These are phyloP conservation scores for Amanita pseudoporphyria DNA, from an alignment of 768 basidiomycete genomes.

Conservation along the genomic window DNA sequence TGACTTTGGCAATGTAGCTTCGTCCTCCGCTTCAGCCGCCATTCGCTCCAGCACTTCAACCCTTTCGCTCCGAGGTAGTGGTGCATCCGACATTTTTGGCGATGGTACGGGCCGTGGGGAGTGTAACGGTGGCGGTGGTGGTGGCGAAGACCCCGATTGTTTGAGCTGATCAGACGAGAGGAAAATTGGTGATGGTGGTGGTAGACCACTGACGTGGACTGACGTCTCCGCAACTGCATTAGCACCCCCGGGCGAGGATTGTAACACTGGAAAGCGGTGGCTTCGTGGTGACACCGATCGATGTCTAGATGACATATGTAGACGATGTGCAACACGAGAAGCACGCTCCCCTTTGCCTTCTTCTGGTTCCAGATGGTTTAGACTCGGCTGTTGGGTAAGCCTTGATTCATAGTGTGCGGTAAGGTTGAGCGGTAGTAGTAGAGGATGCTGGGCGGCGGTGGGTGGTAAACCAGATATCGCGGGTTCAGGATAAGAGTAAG, in stretches of 20 bases:
- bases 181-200: constrained; percentile 1
- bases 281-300: constrained; percentile 56
- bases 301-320: constrained; percentile 45
- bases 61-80: constrained; percentile 41
- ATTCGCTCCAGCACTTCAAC: constrained; percentile 67
- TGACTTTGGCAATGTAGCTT: constrained; percentile 5
- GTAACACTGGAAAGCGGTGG: constrained; percentile 39
- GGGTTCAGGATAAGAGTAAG: constrained; percentile 15
- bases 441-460: constrained; percentile 18
- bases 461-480: constrained; percentile 28
- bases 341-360: constrained; percentile 56
- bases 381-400: constrained; percentile 12
- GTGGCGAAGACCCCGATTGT: too few relatives aligned
- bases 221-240: background rate
- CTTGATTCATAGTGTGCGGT: constrained; percentile 15
- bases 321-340: constrained; percentile 47
- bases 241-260: constrained; percentile 4
- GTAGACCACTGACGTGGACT: constrained; percentile 1
- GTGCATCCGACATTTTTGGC: constrained; percentile 37
- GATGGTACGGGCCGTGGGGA: constrained; percentile 66
- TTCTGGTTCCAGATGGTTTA: constrained; percentile 27
- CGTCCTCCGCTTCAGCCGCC: constrained; percentile 44
- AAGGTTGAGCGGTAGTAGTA: constrained; percentile 22
- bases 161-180: background rate
- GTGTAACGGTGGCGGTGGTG: constrained; percentile 25